phyloP scores from a whole-genome alignment of 305 asterid genomes.

The Fraxinus nigra region DNA sequence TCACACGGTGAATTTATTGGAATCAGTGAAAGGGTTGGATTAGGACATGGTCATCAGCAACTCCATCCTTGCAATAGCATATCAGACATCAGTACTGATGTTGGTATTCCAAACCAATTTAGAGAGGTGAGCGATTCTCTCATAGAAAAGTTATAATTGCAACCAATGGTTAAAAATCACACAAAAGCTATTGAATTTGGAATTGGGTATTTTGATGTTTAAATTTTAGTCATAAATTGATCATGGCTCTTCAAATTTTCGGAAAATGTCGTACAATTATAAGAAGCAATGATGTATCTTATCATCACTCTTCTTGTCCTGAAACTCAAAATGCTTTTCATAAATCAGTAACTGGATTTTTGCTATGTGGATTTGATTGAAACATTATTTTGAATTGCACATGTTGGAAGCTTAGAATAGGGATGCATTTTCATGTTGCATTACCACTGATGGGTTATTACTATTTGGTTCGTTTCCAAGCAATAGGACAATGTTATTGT shows the following conservation, averaged over 20 bases:
- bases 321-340: neutral
- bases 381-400: neutral
- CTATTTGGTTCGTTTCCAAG: neutral
- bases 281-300: neutral
- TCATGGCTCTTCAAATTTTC: neutral
- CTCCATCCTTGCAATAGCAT: constrained; percentile 50
- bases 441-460: neutral
- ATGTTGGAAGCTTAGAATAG: neutral
- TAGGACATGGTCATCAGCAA: constrained; percentile 49
- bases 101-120: constrained; percentile 40
- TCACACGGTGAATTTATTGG: constrained; percentile 41
- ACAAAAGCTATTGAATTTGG: constrained; percentile 38
- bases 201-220: constrained; percentile 28
- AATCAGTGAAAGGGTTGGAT: constrained; percentile 33
- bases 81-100: constrained; percentile 43
- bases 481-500: neutral
- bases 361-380: neutral
- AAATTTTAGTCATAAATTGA: neutral
- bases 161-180: constrained; percentile 37
- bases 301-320: neutral
- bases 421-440: neutral
- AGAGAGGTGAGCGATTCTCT: constrained; percentile 58
- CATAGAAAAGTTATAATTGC: constrained; percentile 39
- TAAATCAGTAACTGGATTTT: neutral
- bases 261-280: neutral